phyloP scores from a whole-genome alignment of 2,329 filamentous ascomycete genomes.

The Podosphaera leucotricha region DNA sequence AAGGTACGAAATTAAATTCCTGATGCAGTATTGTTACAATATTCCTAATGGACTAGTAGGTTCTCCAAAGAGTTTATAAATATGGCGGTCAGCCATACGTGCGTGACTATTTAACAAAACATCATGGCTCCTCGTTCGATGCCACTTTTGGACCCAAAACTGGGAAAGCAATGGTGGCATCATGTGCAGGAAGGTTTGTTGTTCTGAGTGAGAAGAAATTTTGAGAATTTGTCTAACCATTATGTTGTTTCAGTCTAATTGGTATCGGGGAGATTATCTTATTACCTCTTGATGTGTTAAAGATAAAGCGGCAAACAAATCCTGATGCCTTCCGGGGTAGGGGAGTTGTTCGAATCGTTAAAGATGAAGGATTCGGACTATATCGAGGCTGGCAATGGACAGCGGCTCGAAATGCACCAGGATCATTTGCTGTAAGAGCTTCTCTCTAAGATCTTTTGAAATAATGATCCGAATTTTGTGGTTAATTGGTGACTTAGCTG shows the following conservation, averaged over 20 bases:
- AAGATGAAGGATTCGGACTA: constrained; percentile 82
- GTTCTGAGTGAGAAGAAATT: neutral
- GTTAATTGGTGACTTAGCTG: constrained; percentile 29
- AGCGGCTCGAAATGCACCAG: constrained; percentile 84
- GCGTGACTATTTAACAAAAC: constrained; percentile 59
- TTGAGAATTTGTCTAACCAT: neutral
- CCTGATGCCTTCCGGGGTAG: constrained; percentile 92
- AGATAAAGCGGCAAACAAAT: constrained; percentile 99
- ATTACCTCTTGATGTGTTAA: constrained; percentile 83
- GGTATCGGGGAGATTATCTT: constrained; percentile 95
- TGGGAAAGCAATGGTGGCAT: constrained; percentile 95
- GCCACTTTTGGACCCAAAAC: constrained; percentile 83
- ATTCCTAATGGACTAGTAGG: constrained; percentile 19
- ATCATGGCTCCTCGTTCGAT: constrained; percentile 73
- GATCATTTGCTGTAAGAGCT: constrained; percentile 77
- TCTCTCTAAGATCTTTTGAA: neutral
- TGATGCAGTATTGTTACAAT: neutral
- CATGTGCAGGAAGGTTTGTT: constrained; percentile 63
- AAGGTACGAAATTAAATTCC: constrained; percentile 32
- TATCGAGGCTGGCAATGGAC: constrained; percentile 98
- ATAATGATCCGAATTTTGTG: neutral
- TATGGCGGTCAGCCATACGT: constrained; percentile 94
- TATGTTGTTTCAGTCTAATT: constrained; percentile 40
- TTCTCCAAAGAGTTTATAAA: constrained; percentile 94
- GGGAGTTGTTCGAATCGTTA: constrained; percentile 69